A percentile compares a stretch with the other conserved stretches of the same genome.
Evolutionary conservation across 768 basidiomycete genomes (phyloP).

Genomic region (Leucogyrophana mollusca): DNA sequence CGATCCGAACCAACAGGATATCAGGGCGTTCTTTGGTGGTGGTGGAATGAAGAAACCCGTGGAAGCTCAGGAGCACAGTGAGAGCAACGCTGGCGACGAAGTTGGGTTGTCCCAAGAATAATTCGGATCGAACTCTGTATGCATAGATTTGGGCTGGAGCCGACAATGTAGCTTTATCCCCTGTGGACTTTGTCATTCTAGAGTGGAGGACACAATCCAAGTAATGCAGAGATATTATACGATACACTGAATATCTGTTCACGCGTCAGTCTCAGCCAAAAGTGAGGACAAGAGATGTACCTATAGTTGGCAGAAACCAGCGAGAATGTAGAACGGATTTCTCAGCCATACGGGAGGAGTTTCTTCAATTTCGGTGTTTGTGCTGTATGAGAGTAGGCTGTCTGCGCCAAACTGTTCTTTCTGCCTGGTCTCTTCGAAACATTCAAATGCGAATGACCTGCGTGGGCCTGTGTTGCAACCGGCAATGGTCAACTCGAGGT

Average conservation of each 20-base stretch:
- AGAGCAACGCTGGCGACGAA: constrained; percentile 29
- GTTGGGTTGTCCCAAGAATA: constrained; percentile 6
- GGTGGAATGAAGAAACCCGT: constrained; percentile 9
- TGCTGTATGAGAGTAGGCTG: constrained; percentile 61
- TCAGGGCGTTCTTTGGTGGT: constrained; percentile 70
- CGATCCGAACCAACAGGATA: constrained; percentile 74
- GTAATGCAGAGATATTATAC: constrained; percentile 3
- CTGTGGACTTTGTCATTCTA: too few relatives aligned
- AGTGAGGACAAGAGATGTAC: constrained; percentile 9
- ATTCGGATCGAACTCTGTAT: too few relatives aligned
- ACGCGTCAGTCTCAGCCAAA: not conserved
- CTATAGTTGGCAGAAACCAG: constrained; percentile 4
- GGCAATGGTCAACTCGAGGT: too few relatives aligned
- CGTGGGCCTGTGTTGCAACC: constrained; percentile 65
- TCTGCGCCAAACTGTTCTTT: constrained; percentile 65
- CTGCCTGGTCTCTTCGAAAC: constrained; percentile 60
- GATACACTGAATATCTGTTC: too few relatives aligned
- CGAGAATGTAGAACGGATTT: constrained; percentile 4
- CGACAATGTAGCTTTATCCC: too few relatives aligned
- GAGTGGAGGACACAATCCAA: constrained; percentile 7
- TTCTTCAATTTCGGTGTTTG: constrained; percentile 72
- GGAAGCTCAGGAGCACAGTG: constrained; percentile 12
- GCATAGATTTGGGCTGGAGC: too few relatives aligned
- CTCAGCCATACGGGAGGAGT: constrained; percentile 66
- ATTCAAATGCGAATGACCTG: constrained; percentile 74